Conservation (phyloP, 2,329 filamentous ascomycete genomes). For the Pyricularia sp. region DNA sequence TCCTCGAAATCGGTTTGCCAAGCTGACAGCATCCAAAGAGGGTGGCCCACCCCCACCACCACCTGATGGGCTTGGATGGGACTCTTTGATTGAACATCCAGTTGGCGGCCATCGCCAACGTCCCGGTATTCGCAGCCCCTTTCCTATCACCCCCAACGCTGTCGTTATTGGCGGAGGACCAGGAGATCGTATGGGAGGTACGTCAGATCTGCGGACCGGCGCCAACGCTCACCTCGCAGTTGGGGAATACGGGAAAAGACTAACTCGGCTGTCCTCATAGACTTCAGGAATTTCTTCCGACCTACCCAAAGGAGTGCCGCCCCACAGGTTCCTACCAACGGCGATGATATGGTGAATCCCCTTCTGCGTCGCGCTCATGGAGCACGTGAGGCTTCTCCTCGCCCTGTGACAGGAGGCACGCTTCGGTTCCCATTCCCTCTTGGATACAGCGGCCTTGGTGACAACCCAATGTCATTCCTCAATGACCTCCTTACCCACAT, state of each 20-base stretch:
- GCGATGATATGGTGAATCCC: slow-evolving; percentile 80
- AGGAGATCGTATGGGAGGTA: slow-evolving; percentile 43
- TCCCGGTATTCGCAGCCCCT: slow-evolving; percentile 44
- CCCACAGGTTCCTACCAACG: slow-evolving; percentile 41
- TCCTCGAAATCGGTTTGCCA: not conserved
- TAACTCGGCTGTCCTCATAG: slow-evolving; percentile 13
- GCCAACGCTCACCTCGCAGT: not conserved
- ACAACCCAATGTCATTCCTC: slow-evolving; percentile 47
- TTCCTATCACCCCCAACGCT: slow-evolving; percentile 35
- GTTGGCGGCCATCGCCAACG: slow-evolving; percentile 44
- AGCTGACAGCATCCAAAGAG: not conserved
- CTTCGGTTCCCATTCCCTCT: slow-evolving; percentile 26
- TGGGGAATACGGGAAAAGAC: not conserved
- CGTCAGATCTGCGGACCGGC: slow-evolving; percentile 15
- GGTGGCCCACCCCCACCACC: slow-evolving; percentile 1
- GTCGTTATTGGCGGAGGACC: slow-evolving; percentile 44
- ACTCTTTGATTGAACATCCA: slow-evolving; percentile 43
- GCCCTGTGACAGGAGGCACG: slow-evolving; percentile 21
- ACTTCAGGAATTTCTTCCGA: slow-evolving; percentile 42
- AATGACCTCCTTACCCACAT: slow-evolving; percentile 48
- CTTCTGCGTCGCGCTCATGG: slow-evolving; percentile 58
- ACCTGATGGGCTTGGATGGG: slow-evolving; percentile 42
- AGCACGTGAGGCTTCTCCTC: slow-evolving; percentile 35
- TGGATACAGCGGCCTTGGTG: slow-evolving; percentile 33
- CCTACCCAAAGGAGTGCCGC: slow-evolving; percentile 36